phyloP scores from a whole-genome alignment of 495 filamentous ascomycete species.

The Penicillium crystallinum region DNA sequence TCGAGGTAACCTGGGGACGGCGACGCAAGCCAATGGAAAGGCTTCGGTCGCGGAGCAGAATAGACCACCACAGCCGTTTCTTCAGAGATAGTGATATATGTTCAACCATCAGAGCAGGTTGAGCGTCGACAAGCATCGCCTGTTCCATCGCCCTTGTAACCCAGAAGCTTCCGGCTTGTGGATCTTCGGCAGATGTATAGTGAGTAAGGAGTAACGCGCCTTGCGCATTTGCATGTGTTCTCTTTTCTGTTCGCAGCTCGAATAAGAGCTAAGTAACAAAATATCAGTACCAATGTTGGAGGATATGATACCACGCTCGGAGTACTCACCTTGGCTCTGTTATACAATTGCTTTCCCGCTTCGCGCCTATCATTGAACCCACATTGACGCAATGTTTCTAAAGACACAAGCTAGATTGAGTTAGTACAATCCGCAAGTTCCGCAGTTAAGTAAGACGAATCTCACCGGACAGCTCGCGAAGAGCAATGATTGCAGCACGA shows the following conservation, averaged over 20 bases:
- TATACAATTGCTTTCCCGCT: conserved; percentile 40
- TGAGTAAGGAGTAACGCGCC: conserved; percentile 41
- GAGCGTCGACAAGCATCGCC: conserved; percentile 39
- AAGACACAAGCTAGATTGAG: conserved; percentile 32
- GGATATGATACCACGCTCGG: background rate
- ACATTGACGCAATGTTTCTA: conserved; percentile 34
- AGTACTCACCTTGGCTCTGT: conserved; percentile 32
- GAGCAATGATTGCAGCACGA: conserved; percentile 45
- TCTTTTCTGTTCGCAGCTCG: conserved; percentile 26
- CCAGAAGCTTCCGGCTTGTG: conserved; percentile 44
- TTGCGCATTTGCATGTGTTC: conserved; percentile 33
- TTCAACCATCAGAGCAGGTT: conserved; percentile 14
- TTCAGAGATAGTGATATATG: conserved; percentile 21
- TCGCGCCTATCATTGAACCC: conserved; percentile 39
- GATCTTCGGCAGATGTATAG: conserved; percentile 29
- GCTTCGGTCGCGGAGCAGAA: conserved; percentile 46
- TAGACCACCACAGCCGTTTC: conserved; percentile 49
- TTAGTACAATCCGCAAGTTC: background rate
- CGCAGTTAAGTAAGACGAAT: background rate
- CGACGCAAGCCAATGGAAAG: conserved; percentile 44
- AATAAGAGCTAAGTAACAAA: conserved; percentile 18
- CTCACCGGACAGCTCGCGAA: conserved; percentile 45
- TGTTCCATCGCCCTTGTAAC: conserved; percentile 43
- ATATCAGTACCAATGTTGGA: background rate
- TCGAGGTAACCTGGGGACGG: conserved; percentile 40